Evolutionary conservation across 2,329 filamentous ascomycete genomes (phyloP).

Genomic region (Fonsecaea nubica): DNA sequence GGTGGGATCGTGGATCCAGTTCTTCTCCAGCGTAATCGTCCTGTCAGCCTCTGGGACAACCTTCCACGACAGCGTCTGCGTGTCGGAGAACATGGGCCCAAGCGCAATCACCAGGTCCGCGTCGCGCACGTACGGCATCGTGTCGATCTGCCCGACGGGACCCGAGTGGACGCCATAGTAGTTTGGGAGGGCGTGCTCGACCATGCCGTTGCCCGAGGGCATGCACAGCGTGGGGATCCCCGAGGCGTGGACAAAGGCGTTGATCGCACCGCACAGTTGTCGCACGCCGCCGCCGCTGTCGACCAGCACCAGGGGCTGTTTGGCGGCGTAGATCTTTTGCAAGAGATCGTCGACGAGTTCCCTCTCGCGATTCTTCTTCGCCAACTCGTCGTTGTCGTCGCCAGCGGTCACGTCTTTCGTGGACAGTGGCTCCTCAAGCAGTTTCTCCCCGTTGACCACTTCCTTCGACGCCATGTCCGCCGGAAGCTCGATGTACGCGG

Average conservation of each 20-base stretch:
- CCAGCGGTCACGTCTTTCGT: constrained; percentile 53
- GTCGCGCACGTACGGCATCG: constrained; percentile 49
- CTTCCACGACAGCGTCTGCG: constrained; percentile 72
- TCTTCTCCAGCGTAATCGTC: constrained; percentile 81
- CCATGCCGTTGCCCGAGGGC: constrained; percentile 85
- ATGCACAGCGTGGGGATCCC: constrained; percentile 83
- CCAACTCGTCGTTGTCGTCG: constrained; percentile 70
- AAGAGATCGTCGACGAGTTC: constrained; percentile 74
- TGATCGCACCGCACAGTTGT: constrained; percentile 73
- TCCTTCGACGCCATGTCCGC: constrained; percentile 56
- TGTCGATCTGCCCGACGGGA: constrained; percentile 68
- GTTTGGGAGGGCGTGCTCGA: constrained; percentile 76
- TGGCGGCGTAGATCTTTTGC: constrained; percentile 73
- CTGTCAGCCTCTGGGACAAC: constrained; percentile 77
- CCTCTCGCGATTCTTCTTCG: constrained; percentile 56
- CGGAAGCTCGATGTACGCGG: constrained; percentile 63
- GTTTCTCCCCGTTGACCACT: constrained; percentile 65
- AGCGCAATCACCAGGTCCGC: constrained; percentile 52
- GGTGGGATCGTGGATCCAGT: constrained; percentile 69
- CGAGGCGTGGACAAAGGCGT: constrained; percentile 74
- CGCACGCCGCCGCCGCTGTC: constrained; percentile 85
- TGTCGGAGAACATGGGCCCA: constrained; percentile 55
- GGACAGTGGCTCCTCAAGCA: constrained; percentile 71
- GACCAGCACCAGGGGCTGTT: constrained; percentile 78
- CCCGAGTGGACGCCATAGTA: constrained; percentile 87